phyloP scores from a whole-genome alignment of 73 alveolate species.

The Paramecium pentaurelia region DNA sequence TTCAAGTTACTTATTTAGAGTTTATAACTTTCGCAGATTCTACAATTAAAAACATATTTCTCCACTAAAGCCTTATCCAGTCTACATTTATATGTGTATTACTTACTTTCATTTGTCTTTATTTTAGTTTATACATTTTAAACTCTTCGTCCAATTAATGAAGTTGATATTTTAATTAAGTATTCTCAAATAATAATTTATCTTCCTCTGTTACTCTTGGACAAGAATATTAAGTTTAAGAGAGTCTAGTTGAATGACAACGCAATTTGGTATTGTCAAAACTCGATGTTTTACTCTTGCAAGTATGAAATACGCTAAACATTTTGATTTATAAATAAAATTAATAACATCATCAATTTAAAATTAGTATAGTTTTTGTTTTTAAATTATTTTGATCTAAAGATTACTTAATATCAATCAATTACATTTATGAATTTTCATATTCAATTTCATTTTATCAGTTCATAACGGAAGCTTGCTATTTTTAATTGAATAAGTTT shows the following conservation, averaged over 20 bases:
- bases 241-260: background rate
- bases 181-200: background rate
- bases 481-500: background rate
- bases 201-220: background rate
- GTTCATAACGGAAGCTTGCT: background rate
- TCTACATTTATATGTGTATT: background rate
- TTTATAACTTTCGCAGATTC: background rate
- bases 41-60: background rate
- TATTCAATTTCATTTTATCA: background rate
- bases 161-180: background rate
- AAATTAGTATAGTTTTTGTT: background rate
- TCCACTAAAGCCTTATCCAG: background rate
- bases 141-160: background rate
- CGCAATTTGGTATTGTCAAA: background rate
- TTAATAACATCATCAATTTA: background rate
- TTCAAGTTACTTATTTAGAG: background rate
- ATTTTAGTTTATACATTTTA: background rate
- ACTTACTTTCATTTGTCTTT: background rate
- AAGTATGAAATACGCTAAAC: background rate
- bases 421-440: background rate
- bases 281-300: background rate
- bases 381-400: background rate
- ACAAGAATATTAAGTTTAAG: background rate
- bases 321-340: background rate
- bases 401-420: background rate